These are phyloP conservation scores for Boletus smithii DNA, from an alignment of 1,284 basidiomycete species.

Conservation along the genomic window DNA sequence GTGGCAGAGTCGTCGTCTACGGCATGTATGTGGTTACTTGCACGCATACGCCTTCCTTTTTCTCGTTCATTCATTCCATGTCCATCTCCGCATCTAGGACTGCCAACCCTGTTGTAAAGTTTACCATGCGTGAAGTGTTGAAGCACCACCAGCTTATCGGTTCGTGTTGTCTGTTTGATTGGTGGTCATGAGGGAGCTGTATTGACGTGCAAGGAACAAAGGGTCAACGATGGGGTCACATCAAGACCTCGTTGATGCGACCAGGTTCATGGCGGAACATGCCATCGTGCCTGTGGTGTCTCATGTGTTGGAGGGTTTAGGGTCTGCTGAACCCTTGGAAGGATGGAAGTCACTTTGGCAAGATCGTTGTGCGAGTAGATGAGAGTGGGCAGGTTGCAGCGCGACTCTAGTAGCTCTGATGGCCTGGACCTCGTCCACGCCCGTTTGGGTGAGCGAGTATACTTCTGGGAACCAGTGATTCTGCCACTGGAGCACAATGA, in stretches of 20 bases:
- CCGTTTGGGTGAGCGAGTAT: background rate
- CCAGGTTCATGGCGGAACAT: slow-evolving; percentile 66
- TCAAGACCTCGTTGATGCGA: slow-evolving; percentile 69
- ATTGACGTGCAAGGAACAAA: slow-evolving; percentile 30
- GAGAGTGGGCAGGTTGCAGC: slow-evolving; percentile 23
- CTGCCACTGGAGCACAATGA: background rate
- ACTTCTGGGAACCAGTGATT: background rate
- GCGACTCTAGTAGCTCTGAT: slow-evolving; percentile 23
- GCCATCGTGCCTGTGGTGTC: slow-evolving; percentile 72
- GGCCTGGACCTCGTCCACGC: background rate
- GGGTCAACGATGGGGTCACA: slow-evolving; percentile 86
- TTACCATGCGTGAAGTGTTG: slow-evolving; percentile 82
- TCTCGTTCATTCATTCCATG: slow-evolving; percentile 9
- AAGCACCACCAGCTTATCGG: slow-evolving; percentile 75
- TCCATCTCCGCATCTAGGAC: slow-evolving; percentile 51
- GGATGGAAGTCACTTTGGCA: slow-evolving; percentile 69
- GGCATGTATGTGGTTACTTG: slow-evolving; percentile 57
- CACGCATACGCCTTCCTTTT: background rate
- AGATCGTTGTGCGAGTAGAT: slow-evolving; percentile 58
- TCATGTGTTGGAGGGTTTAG: slow-evolving; percentile 68
- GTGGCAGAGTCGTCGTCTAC: slow-evolving; percentile 73
- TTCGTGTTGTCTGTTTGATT: slow-evolving; percentile 31
- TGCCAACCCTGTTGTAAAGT: slow-evolving; percentile 54
- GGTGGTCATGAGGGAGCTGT: background rate
- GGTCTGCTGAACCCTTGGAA: slow-evolving; percentile 57